Base-by-base conservation (phyloP, 2,329 filamentous ascomycete genomes). In the Amesomyces nigricolor region DNA sequence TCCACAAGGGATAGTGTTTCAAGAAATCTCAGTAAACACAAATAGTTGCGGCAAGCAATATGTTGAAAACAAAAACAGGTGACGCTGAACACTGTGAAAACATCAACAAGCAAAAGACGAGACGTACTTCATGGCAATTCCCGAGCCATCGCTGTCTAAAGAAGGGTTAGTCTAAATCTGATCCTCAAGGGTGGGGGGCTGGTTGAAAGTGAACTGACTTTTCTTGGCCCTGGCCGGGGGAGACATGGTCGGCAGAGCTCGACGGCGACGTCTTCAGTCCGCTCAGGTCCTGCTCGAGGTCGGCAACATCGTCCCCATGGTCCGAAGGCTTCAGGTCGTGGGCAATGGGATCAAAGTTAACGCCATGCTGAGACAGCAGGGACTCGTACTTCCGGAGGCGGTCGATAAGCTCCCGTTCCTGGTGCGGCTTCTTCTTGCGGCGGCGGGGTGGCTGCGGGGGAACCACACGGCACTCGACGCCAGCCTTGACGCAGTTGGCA, bases 381-480 rank as follows among this genome's bases (percentile, higher is more conserved):
- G 71, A 67, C 70, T 91, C 88, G 63, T 90, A 90, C 48, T 80
- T 79, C 52, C 78, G 80, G 19, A 90, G 73, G n/a, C 85, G 81
- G 6, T 87, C 82, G 51, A 89, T 73, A 40, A 91, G 73, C 55
- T 88, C 85, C 65, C 80, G 80, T 70, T 91, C 87, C 6, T 26
- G 22, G 19, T 85, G 81, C 45, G 88, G 82, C 52, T 82, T 78
- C 70, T 81, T 82, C 71, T 82, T 82, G 54, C 80, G 72, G 10
- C 81, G 68, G 65, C 83, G 71, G 64, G 82, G 74, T 66, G 83
- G 73, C 66, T 82, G 70, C 62, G 82, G 72, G 64, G 81, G 72
- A 60, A 80, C 70, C 7, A 85, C 79, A 38, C 77, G 75, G 66
- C 84, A 90, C 61, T 87, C 79, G 32, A 78, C 78, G 19, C 76